These are phyloP conservation scores for Dinochytrium kinnereticum DNA, from an alignment of 371 early-diverging fungal species.

Conservation along the genomic window DNA sequence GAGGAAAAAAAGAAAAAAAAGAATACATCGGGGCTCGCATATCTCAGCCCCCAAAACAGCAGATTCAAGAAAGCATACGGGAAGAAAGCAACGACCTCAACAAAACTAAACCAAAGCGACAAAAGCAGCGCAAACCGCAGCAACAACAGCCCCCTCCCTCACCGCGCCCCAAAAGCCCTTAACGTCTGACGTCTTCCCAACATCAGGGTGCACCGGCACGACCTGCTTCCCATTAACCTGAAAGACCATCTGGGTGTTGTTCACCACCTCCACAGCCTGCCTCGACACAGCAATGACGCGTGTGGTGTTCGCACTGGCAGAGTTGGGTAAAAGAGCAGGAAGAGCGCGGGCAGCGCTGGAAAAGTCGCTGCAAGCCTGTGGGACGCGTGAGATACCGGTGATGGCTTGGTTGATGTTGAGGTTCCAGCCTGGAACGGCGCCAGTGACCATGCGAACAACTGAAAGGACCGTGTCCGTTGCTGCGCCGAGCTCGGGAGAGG, in stretches of 20 bases:
- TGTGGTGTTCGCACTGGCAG: background rate
- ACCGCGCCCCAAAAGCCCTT: too few species aligned
- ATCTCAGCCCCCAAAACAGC: too few species aligned
- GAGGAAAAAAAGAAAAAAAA: too few species aligned
- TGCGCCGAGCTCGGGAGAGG: background rate
- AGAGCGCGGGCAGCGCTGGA: background rate
- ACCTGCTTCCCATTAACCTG: conserved; percentile 7
- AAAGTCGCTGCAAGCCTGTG: background rate
- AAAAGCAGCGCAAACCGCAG: too few species aligned
- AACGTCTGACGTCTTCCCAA: background rate
- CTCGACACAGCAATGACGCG: background rate
- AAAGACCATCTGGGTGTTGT: background rate
- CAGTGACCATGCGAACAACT: background rate
- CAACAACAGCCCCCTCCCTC: too few species aligned
- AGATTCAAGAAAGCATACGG: too few species aligned
- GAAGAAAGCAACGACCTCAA: too few species aligned
- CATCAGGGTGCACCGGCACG: background rate
- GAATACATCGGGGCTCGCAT: too few species aligned
- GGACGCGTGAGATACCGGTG: background rate
- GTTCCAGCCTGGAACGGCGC: background rate
- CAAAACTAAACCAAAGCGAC: too few species aligned
- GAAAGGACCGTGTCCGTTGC: background rate
- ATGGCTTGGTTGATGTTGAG: background rate
- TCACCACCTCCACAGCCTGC: background rate
- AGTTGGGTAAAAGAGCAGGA: too few species aligned